Conservation (phyloP, 805 yeast species). For the Kurtzmaniella fragi region DNA sequence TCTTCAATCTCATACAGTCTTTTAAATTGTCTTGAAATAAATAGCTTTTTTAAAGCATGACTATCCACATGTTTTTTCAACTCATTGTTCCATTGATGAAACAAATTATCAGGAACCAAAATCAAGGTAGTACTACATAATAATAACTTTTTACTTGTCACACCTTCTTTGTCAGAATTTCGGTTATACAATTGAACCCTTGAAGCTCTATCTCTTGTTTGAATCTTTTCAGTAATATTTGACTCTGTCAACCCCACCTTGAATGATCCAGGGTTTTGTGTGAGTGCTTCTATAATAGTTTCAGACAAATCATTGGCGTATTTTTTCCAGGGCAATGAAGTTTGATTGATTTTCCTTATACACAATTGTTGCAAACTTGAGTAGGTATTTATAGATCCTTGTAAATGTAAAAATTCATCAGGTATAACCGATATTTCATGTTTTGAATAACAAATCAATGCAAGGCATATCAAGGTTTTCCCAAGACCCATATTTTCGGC, state of each 20-base stretch:
- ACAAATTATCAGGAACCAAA: slow-evolving; percentile 61
- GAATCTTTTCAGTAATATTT: slow-evolving; percentile 5
- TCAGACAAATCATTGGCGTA: slow-evolving; percentile 41
- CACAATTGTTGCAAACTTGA: slow-evolving; percentile 34
- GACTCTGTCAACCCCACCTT: slow-evolving; percentile 12
- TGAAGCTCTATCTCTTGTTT: slow-evolving; percentile 13
- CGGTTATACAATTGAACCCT: slow-evolving; percentile 8
- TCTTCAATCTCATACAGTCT: slow-evolving; percentile 8
- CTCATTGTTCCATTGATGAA: slow-evolving; percentile 62
- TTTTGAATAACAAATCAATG: slow-evolving; percentile 52
- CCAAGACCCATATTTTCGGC: slow-evolving; percentile 72
- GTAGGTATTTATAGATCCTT: slow-evolving; percentile 5
- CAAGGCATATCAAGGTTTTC: slow-evolving; percentile 56
- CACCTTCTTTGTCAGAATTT: slow-evolving; percentile 13
- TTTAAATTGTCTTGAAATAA: slow-evolving; percentile 28
- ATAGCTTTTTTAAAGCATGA: slow-evolving; percentile 29
- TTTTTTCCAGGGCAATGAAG: slow-evolving; percentile 56
- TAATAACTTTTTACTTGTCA: slow-evolving; percentile 23
- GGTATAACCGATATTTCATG: slow-evolving; percentile 48
- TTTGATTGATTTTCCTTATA: slow-evolving; percentile 34
- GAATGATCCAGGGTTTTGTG: slow-evolving; percentile 42
- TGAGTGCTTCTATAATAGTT: slow-evolving; percentile 31
- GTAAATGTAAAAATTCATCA: slow-evolving; percentile 15
- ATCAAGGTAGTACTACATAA: slow-evolving; percentile 53
- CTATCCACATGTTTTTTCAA: slow-evolving; percentile 48